Evolutionary conservation across 192 early-diverging fungal species (phyloP), one percentile per base, ranked within the genome.

Genomic region (Linderina pennispora): DNA sequence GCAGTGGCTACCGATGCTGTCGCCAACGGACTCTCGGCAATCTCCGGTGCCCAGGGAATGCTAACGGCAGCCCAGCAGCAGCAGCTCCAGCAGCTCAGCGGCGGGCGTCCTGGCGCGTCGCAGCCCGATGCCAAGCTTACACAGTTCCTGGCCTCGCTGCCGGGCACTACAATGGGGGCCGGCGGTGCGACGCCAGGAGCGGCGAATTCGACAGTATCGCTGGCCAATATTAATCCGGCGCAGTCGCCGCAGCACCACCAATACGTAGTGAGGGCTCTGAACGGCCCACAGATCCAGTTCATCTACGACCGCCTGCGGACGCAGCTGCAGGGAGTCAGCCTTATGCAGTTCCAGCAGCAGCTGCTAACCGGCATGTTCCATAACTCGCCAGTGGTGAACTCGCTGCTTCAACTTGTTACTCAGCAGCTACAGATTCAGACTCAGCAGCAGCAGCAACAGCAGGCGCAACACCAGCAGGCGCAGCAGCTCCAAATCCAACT

Each of bases 41-140:
- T n/a, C n/a, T n/a, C n/a, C n/a, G 28, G 28, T 11, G 28, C 11
- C 28, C 28, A 31, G 28, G 28, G 28, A 31, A 11, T 11, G 11
- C 28, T 31, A 25, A 21, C 19, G 23, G 17, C 33, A 11, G 18
- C 36, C 35, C 10, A 28, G 24, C 28, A 18, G 16, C 55, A 42
- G 34, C 41, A 40, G 36, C 53, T 50, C 43, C 65, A 48, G 43
- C 59, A 57, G 4, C 50, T 54, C 42, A 54, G 58, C 45, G 15
- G 35, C 20, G 59, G 50, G 5, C 28, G 28, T 11, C 28, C 28
- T 5, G 28, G 28, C 28, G 11, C 11, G 28, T 11, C 28, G 11
- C 6, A 11, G 28, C 6, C 11, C 28, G 11, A 31, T 11, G 28
- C 28, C 11, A 11, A 5, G 5, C 5, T 11, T 11, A 11, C 28